Conservation (phyloP, 1,139 yeast species). For the Hansenula lynferdii region DNA sequence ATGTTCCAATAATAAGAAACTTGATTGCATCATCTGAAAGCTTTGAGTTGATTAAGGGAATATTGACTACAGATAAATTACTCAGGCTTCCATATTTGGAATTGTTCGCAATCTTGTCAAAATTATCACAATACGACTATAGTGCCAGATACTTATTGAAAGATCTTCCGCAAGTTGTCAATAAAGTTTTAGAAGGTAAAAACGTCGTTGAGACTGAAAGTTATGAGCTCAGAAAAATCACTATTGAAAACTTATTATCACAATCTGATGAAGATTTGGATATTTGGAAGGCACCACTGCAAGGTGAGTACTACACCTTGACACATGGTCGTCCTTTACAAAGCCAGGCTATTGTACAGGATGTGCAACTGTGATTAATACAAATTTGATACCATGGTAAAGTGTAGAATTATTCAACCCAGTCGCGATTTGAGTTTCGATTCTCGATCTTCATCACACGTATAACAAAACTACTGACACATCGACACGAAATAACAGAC, state of each 20-base stretch:
- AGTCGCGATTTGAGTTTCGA: too few relatives aligned
- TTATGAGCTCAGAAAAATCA: constrained; percentile 16
- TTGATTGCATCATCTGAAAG: constrained; percentile 18
- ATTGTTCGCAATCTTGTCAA: constrained; percentile 27
- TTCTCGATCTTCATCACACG: too few relatives aligned
- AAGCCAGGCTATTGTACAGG: constrained; percentile 9
- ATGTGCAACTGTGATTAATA: constrained; percentile 4
- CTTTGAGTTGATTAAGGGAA: constrained; percentile 22
- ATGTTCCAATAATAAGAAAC: constrained; percentile 25
- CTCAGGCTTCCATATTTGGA: constrained; percentile 29
- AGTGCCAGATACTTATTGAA: constrained; percentile 21
- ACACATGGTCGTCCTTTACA: constrained; percentile 13
- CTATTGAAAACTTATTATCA: constrained; percentile 15
- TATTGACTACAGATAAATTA: constrained; percentile 20
- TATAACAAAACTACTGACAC: too few relatives aligned
- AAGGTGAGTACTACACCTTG: constrained; percentile 18
- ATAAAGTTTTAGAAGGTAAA: constrained; percentile 25
- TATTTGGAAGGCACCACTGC: constrained; percentile 27
- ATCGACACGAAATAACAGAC: too few relatives aligned
- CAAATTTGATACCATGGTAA: too few relatives aligned
- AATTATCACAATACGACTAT: constrained; percentile 23
- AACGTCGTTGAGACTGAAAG: constrained; percentile 27
- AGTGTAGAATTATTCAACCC: too few relatives aligned
- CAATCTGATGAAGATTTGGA: constrained; percentile 17
- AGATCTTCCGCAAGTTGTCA: constrained; percentile 28